These are phyloP conservation scores for Tetrahymena borealis DNA, from an alignment of 73 alveolate genomes.

Conservation along the genomic window DNA sequence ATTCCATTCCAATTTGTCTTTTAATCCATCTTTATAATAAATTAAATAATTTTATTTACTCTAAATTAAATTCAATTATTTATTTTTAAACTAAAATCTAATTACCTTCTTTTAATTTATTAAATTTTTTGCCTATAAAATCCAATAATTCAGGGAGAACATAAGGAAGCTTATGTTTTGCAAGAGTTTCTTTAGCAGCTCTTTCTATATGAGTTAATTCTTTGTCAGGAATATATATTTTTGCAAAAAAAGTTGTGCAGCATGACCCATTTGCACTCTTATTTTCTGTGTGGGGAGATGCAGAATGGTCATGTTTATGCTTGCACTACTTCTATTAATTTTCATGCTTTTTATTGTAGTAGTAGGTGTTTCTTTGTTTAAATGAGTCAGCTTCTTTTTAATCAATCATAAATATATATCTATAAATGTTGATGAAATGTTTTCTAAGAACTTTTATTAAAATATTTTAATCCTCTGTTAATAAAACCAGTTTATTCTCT, in stretches of 20 bases:
- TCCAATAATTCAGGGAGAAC: slow-evolving; percentile 5
- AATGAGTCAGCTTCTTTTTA: slow-evolving; percentile 33
- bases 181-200: slow-evolving; percentile 8
- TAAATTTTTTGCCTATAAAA: slow-evolving; percentile 4
- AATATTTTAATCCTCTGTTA: background rate
- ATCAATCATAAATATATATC: slow-evolving; percentile 19
- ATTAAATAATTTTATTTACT: background rate
- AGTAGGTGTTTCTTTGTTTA: slow-evolving; percentile 9
- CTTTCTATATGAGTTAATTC: slow-evolving; percentile 15
- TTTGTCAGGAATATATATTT: slow-evolving; percentile 33
- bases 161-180: background rate
- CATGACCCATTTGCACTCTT: background rate
- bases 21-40: background rate
- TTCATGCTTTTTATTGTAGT: slow-evolving; percentile 8
- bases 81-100: background rate
- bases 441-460: slow-evolving; percentile 8
- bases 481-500: background rate
- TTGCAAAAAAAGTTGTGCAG: slow-evolving; percentile 38
- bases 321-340: background rate
- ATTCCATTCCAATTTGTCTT: slow-evolving; percentile 36
- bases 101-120: slow-evolving; percentile 12
- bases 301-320: background rate
- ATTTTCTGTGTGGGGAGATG: background rate
- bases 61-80: too few species aligned
- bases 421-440: slow-evolving; percentile 25